Base-by-base conservation (phyloP, 441 rosid species). In the Corymbia calophylla region DNA sequence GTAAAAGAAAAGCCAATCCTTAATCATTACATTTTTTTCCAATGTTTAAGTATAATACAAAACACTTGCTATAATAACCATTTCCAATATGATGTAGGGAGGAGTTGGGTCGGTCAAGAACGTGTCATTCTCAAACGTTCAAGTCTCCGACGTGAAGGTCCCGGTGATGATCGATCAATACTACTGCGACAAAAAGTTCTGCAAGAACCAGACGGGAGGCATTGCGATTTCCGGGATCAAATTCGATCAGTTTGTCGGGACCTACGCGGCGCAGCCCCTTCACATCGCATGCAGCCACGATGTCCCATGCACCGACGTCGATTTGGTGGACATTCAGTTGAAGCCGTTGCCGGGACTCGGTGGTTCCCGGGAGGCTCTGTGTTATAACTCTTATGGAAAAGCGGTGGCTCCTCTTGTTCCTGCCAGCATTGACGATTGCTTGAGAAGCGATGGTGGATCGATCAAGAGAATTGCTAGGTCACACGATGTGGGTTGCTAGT, bases 311-410 rank as follows among this genome's bases (percentile, higher is more conserved):
- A 93, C 91, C 3, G 94, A 94, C 44, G 97, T 96, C 25, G 95
- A 96, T 88, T 93, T 97, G 18, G 92, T 91, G 27, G 92, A 94
- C 84, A 94, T 97, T 90, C 95, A 92, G 89, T 53, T 97, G 90
- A 92, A 90, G 89, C 97, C 97, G 19, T 94, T 97, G 1, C 86
- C 87, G 1, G 89, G 87, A 66, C 89, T 82, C 85, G 32, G 90
- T 62, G 92, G 94, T 85, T 90, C 90, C 62, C 90, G 90, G 68
- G 92, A 92, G 91, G 94, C 94, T 51, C 70, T 96, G 90, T 97
- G 99, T 87, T 96, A 95, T 96, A 96, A 97, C 92, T 95, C 99
- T 10, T 96, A 95, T 80, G 99, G 99, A 29, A 96, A 95, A 92
- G 94, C 97, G 48, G 89, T 91, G 64, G 97, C 93, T 70, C 98